A percentile compares a stretch with the other conserved stretches of the same genome.
These are phyloP conservation scores for Suhomyces tanzawaensis DNA, from an alignment of 805 yeast species.

Conservation along the genomic window DNA sequence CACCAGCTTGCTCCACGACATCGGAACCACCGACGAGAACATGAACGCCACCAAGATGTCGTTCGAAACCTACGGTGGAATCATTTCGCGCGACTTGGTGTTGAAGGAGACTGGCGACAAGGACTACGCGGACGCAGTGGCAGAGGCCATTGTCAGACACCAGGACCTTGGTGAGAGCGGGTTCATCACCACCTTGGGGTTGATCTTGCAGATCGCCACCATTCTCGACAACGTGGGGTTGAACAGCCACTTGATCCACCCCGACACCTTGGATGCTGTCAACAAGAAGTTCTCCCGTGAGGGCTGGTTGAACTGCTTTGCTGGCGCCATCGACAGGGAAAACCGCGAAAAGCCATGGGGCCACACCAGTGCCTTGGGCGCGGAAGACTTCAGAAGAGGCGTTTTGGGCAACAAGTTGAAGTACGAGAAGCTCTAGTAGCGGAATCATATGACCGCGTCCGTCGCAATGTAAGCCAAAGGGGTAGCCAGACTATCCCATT, in stretches of 20 bases:
- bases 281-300: constrained; percentile 24
- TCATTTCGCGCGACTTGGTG: constrained; percentile 25
- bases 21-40: constrained; percentile 32
- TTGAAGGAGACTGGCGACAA: constrained; percentile 20
- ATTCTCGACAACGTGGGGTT: constrained; percentile 34
- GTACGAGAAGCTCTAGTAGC: constrained; percentile 17
- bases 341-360: constrained; percentile 34
- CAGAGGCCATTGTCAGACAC: constrained; percentile 35
- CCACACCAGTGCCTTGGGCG: constrained; percentile 33
- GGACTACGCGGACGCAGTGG: constrained; percentile 33
- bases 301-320: constrained; percentile 33
- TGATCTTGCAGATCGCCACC: constrained; percentile 31
- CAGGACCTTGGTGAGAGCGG: constrained; percentile 34
- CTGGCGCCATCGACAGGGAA: constrained; percentile 29
- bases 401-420: constrained; percentile 24
- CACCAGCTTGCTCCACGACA: constrained; percentile 34
- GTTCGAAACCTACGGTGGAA: constrained; percentile 34
- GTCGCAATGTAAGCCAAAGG: not conserved
- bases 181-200: constrained; percentile 30
- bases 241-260: constrained; percentile 25
- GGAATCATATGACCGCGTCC: too few relatives aligned
- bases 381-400: constrained; percentile 23
- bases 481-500: too few relatives aligned
- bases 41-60: constrained; percentile 33
- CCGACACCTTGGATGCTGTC: constrained; percentile 24